A percentile compares a stretch with the other conserved stretches of the same genome.
phyloP scores from a whole-genome alignment of 257 asterid species.

The Cordia subcordata region DNA sequence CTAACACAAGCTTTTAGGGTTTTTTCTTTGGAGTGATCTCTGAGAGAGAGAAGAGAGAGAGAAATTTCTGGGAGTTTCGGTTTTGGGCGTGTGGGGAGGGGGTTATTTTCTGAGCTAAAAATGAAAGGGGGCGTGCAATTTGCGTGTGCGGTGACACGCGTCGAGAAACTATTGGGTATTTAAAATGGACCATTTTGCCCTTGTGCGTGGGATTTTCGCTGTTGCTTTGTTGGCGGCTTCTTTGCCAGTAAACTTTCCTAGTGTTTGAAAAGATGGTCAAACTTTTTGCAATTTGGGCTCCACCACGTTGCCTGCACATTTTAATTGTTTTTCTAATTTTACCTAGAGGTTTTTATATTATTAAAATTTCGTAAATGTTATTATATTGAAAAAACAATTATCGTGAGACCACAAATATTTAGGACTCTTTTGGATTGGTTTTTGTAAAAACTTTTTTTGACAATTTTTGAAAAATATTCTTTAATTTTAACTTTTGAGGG shows the following conservation, averaged over 20 bases:
- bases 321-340: too few relatives aligned
- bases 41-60: background rate
- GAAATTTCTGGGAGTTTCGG: background rate
- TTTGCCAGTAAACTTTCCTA: background rate
- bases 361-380: too few relatives aligned
- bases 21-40: background rate
- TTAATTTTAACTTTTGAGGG: too few relatives aligned
- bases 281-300: too few relatives aligned
- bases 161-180: background rate
- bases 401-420: too few relatives aligned
- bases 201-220: background rate
- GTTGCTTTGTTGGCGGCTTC: constrained; percentile 28
- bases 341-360: too few relatives aligned
- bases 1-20: constrained; percentile 5
- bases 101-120: background rate
- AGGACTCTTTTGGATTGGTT: too few relatives aligned
- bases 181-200: background rate
- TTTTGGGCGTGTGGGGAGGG: background rate
- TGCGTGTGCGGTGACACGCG: background rate
- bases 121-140: background rate
- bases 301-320: too few relatives aligned
- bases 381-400: too few relatives aligned
- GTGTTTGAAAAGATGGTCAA: too few relatives aligned
- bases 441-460: too few relatives aligned
- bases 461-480: too few relatives aligned